Evolutionary conservation across 306 rosid genomes (phyloP).

Genomic region (Betula pendula): DNA sequence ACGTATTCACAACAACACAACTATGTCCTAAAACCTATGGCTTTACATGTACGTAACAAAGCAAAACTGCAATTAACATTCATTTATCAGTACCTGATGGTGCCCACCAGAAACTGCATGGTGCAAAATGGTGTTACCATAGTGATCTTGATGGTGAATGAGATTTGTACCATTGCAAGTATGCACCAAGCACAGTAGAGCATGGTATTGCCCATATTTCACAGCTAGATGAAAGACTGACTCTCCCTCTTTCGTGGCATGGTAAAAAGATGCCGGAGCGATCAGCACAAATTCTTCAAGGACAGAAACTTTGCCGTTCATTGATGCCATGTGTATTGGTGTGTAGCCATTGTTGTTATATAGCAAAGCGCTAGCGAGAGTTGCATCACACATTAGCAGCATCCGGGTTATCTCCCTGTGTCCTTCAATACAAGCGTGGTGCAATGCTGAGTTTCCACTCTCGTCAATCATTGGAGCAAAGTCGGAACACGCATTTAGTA

Average conservation of each 20-base stretch:
- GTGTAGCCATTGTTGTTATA: constrained; percentile 65
- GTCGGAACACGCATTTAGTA: constrained; percentile 47
- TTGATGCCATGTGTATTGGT: constrained; percentile 65
- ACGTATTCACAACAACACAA: too few relatives aligned
- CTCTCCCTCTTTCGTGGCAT: constrained; percentile 61
- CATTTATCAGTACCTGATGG: constrained; percentile 51
- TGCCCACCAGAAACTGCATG: constrained; percentile 55
- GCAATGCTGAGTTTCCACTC: constrained; percentile 60
- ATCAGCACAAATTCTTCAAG: constrained; percentile 46
- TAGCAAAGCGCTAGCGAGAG: constrained; percentile 37
- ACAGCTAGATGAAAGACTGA: constrained; percentile 69
- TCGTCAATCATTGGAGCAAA: too few relatives aligned
- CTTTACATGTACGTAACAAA: too few relatives aligned
- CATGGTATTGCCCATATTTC: constrained; percentile 52
- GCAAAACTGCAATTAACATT: too few relatives aligned
- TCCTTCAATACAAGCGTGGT: constrained; percentile 46
- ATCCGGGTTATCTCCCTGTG: constrained; percentile 51
- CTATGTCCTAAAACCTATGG: too few relatives aligned
- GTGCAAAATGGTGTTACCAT: constrained; percentile 60
- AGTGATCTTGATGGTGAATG: constrained; percentile 46
- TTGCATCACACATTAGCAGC: constrained; percentile 47
- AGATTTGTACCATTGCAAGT: constrained; percentile 46
- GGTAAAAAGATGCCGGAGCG: constrained; percentile 46
- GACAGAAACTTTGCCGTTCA: constrained; percentile 51
- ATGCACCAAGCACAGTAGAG: constrained; percentile 46